phyloP scores from a whole-genome alignment of 805 yeast genomes.

The Candida ficus region DNA sequence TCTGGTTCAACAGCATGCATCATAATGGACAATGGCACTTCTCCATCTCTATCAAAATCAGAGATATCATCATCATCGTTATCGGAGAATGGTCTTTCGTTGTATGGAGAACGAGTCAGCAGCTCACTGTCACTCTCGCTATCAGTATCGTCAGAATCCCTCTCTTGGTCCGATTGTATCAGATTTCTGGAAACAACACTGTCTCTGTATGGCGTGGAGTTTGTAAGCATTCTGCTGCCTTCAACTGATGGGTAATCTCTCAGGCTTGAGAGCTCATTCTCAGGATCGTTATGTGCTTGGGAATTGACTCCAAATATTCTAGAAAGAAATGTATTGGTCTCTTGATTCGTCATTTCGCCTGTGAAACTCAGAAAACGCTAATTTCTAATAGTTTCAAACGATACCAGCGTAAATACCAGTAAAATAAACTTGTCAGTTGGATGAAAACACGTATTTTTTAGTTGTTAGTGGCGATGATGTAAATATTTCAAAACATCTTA shows the following conservation, averaged over 20 bases:
- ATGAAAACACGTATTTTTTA: too few relatives aligned
- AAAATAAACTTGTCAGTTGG: too few relatives aligned
- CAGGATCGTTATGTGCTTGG: conserved; percentile 21
- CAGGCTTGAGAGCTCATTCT: conserved; percentile 20
- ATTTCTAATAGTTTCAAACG: too few relatives aligned
- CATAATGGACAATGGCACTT: conserved; percentile 16
- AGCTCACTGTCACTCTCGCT: conserved; percentile 7
- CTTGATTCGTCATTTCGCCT: conserved; percentile 13
- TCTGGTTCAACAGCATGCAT: conserved; percentile 8
- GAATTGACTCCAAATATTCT: conserved; percentile 53
- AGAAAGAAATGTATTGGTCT: conserved; percentile 51
- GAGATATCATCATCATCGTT: conserved; percentile 19
- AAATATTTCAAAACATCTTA: too few relatives aligned
- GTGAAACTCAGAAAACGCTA: too few relatives aligned
- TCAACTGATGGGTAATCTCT: conserved; percentile 12
- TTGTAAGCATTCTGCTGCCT: conserved; percentile 5
- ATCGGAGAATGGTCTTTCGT: conserved; percentile 4
- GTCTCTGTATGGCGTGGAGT: background rate
- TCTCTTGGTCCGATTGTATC: conserved; percentile 23
- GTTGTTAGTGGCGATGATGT: too few relatives aligned
- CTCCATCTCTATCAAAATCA: conserved; percentile 21
- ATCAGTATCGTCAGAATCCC: conserved; percentile 8
- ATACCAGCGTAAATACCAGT: too few relatives aligned
- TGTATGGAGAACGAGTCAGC: conserved; percentile 1
- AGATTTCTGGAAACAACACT: background rate